These are phyloP conservation scores for Aspergillus brasiliensis DNA, from an alignment of 2,329 filamentous ascomycete genomes.

Conservation along the genomic window DNA sequence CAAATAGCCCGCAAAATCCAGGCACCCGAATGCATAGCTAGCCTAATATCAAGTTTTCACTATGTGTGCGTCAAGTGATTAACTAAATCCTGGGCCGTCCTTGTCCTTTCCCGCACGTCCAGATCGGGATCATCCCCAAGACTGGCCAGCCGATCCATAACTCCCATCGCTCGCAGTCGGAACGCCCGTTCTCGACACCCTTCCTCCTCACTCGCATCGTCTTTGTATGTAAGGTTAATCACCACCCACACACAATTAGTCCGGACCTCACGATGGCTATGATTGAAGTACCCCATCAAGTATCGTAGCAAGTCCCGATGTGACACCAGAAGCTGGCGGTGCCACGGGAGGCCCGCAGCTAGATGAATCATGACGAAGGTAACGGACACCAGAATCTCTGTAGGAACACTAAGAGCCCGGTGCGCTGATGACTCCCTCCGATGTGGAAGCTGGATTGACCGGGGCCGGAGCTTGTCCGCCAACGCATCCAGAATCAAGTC, in stretches of 20 bases:
- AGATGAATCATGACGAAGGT: slow-evolving; percentile 86
- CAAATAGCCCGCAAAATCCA: slow-evolving; percentile 3
- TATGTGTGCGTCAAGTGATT: slow-evolving; percentile 35
- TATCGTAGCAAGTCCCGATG: slow-evolving; percentile 76
- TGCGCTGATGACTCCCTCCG: slow-evolving; percentile 34
- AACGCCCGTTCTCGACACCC: slow-evolving; percentile 67
- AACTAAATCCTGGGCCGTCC: slow-evolving; percentile 75
- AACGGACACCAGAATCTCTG: slow-evolving; percentile 74
- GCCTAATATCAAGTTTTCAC: slow-evolving; percentile 11
- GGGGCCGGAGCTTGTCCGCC: slow-evolving; percentile 70
- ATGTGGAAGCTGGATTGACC: slow-evolving; percentile 35
- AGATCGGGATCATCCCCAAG: slow-evolving; percentile 71
- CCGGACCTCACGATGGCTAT: slow-evolving; percentile 72
- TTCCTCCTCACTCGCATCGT: slow-evolving; percentile 68
- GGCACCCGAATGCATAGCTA: background rate
- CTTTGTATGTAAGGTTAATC: slow-evolving; percentile 81
- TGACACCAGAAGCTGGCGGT: slow-evolving; percentile 74
- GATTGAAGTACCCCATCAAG: slow-evolving; percentile 71
- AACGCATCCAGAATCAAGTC: slow-evolving; percentile 80
- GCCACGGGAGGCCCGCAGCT: slow-evolving; percentile 75
- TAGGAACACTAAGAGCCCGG: slow-evolving; percentile 37
- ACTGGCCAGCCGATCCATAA: slow-evolving; percentile 65
- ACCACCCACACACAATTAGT: slow-evolving; percentile 79
- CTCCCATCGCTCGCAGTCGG: slow-evolving; percentile 71
- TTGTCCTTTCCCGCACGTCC: slow-evolving; percentile 82